A percentile compares a stretch with the other conserved stretches of the same genome.
Evolutionary conservation across 768 basidiomycete genomes (phyloP).

Genomic region (Dioszegia hungarica): DNA sequence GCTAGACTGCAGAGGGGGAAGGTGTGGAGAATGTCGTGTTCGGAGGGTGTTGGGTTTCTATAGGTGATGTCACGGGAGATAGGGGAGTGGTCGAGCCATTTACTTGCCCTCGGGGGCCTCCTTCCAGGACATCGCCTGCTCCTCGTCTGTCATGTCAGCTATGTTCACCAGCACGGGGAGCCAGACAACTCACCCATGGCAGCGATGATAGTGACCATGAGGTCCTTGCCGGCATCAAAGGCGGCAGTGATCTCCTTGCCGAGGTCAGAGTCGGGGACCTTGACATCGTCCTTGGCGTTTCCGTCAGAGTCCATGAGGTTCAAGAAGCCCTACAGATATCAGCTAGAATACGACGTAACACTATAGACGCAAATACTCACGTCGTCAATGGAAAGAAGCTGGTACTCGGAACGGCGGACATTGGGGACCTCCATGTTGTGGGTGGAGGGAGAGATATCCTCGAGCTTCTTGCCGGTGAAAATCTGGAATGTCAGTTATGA

Average conservation of each 20-base stretch:
- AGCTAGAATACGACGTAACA: not conserved
- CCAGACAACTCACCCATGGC: slow-evolving; percentile 64
- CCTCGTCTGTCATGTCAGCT: slow-evolving; percentile 55
- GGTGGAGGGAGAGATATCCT: slow-evolving; percentile 59
- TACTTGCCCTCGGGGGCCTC: slow-evolving; percentile 70
- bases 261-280: slow-evolving; percentile 77
- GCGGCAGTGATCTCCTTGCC: slow-evolving; percentile 64
- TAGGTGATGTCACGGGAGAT: not conserved
- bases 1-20: not conserved
- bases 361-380: slow-evolving; percentile 25
- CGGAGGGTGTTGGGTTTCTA: not conserved
- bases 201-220: slow-evolving; percentile 58
- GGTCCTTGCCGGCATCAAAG: slow-evolving; percentile 83
- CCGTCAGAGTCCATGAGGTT: slow-evolving; percentile 87
- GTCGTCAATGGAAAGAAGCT: slow-evolving; percentile 88
- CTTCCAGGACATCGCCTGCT: slow-evolving; percentile 83
- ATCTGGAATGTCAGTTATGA: slow-evolving; percentile 58
- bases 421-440: slow-evolving; percentile 99
- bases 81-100: not conserved
- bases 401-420: slow-evolving; percentile 82
- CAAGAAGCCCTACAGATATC: slow-evolving; percentile 63
- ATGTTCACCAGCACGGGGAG: not conserved
- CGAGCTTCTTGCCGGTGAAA: slow-evolving; percentile 97
- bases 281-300: slow-evolving; percentile 83
- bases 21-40: not conserved